Percentiles rank a stretch among this genome's conserved stretches.
Evolutionary conservation across 345 rosid genomes (phyloP).

Genomic region (Linum trigynum): DNA sequence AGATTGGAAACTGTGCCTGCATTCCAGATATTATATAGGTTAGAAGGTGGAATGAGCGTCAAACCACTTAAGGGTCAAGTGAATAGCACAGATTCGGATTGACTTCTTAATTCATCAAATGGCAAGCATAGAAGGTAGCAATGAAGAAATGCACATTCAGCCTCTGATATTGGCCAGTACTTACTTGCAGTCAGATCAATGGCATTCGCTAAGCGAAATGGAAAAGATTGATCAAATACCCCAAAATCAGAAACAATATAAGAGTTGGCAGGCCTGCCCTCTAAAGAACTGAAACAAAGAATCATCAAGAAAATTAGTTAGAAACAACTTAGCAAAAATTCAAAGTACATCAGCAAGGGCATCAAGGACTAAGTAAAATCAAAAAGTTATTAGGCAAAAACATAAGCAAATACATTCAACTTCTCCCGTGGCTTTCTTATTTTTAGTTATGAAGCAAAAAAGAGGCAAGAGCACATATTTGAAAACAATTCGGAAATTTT

Average conservation of each 20-base stretch:
- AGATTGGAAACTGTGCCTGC: constrained; percentile 26
- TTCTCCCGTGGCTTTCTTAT: too few relatives aligned
- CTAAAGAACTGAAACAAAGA: background rate
- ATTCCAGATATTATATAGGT: constrained; percentile 3
- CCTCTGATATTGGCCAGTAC: too few relatives aligned
- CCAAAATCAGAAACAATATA: constrained; percentile 31
- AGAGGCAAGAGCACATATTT: background rate
- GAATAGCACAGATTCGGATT: too few relatives aligned
- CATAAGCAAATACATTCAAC: background rate
- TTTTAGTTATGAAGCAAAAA: background rate
- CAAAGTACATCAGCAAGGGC: too few relatives aligned
- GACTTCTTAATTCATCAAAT: too few relatives aligned
- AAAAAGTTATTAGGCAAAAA: background rate
- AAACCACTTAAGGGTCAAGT: too few relatives aligned
- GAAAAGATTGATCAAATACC: constrained; percentile 38
- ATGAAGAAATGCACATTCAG: constrained; percentile 31
- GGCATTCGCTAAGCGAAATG: constrained; percentile 43
- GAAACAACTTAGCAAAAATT: background rate
- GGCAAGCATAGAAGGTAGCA: constrained; percentile 29
- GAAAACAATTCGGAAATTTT: background rate
- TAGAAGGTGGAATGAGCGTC: too few relatives aligned
- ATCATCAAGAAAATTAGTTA: too few relatives aligned
- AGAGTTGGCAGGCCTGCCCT: background rate
- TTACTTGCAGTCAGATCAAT: constrained; percentile 44
- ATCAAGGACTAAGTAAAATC: background rate